Conservation (phyloP, 2,329 filamentous ascomycete genomes). For the Fusarium temperatum region DNA sequence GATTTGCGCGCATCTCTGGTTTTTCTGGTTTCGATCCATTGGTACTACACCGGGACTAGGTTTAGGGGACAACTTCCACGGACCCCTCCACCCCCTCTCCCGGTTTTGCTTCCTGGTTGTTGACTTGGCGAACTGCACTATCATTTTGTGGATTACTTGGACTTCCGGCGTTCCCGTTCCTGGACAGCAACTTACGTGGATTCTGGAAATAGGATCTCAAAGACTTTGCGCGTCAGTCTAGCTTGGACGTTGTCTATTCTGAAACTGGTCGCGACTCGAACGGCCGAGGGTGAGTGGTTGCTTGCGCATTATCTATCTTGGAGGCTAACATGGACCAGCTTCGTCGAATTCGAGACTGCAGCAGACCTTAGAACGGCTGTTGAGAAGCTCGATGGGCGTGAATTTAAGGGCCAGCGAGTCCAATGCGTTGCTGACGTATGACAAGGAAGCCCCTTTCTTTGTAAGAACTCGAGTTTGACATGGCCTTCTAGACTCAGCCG, state of each 20-base stretch:
- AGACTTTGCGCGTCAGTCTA: constrained; percentile 97
- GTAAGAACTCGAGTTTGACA: constrained; percentile 30
- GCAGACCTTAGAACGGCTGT: constrained; percentile 90
- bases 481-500: constrained; percentile 73
- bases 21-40: constrained; percentile 42
- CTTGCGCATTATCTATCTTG: not conserved
- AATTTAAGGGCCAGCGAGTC: constrained; percentile 91
- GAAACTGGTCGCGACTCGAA: constrained; percentile 73
- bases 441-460: constrained; percentile 3
- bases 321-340: constrained; percentile 63
- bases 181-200: constrained; percentile 82
- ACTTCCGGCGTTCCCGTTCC: constrained; percentile 49
- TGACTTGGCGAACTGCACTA: constrained; percentile 52
- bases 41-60: constrained; percentile 41
- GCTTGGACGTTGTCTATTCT: constrained; percentile 97
- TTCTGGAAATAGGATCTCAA: constrained; percentile 94
- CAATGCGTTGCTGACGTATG: constrained; percentile 85
- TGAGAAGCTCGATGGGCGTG: constrained; percentile 90
- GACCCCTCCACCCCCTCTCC: constrained; percentile 38
- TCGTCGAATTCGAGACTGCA: constrained; percentile 96
- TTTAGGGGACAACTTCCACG: constrained; percentile 43
- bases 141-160: constrained; percentile 50
- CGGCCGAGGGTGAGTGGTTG: constrained; percentile 80
- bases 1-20: constrained; percentile 45
- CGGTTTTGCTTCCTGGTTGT: constrained; percentile 43